Evolutionary conservation across 2,329 filamentous ascomycete species (phyloP).

Genomic region (Calonectria pseudoreteaudii): DNA sequence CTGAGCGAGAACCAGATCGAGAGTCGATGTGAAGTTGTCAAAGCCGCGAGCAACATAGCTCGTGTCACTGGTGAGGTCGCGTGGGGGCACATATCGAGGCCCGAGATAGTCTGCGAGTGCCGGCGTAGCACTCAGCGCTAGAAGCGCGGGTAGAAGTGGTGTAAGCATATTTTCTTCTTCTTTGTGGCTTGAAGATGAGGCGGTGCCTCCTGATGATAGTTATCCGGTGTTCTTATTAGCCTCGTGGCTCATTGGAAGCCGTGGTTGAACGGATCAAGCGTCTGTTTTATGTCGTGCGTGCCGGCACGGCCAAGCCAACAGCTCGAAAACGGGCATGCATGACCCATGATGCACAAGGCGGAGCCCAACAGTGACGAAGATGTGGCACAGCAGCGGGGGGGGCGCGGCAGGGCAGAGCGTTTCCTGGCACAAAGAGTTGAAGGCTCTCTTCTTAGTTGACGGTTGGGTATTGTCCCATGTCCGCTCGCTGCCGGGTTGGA

Average conservation of each 20-base stretch:
- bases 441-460: not conserved
- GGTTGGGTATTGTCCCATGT: not conserved
- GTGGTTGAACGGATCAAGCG: not conserved
- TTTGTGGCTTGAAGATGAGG: not conserved
- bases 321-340: not conserved
- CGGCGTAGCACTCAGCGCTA: not conserved
- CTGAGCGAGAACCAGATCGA: not conserved
- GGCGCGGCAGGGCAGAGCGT: not conserved
- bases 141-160: not conserved
- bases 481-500: not conserved
- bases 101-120: slow-evolving; percentile 16
- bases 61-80: slow-evolving; percentile 5
- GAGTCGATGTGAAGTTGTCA: slow-evolving; percentile 8
- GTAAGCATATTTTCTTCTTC: not conserved
- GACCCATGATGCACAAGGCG: not conserved
- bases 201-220: not conserved
- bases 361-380: not conserved
- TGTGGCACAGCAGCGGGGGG: not conserved
- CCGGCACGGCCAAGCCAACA: not conserved
- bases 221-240: not conserved
- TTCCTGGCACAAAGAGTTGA: not conserved
- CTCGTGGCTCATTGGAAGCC: not conserved
- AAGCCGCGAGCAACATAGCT: slow-evolving; percentile 10
- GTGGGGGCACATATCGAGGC: slow-evolving; percentile 7
- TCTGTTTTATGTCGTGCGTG: not conserved